Evolutionary conservation across 805 yeast species (phyloP), one percentile per base, ranked within the genome.

Genomic region (Jamesozyma gamospora): DNA sequence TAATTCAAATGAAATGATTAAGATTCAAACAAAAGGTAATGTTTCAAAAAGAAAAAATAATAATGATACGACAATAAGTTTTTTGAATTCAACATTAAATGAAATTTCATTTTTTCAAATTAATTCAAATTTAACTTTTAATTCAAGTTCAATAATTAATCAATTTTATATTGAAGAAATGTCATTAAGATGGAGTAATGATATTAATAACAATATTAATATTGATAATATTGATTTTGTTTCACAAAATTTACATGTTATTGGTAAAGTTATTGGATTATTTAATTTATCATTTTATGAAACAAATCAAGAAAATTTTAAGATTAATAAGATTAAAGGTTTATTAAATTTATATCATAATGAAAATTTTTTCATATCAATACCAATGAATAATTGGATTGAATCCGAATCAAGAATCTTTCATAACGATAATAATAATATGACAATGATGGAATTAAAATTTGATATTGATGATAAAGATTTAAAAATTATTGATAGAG

Each of bases 371-470:
- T 74, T 75, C 52, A 69, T 72, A 5, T 59, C 64, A n/a, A 51
- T 74, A 12, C 62, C 64, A 4, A 49, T 71, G 48, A 51, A 52
- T 9, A 65, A 64, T 6, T 75, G 80, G 80, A 61, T 62, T 18
- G 45, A 48, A n/a, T 63, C 73, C 4, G 55, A 56, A 1, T 70
- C 75, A 4, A 55, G 50, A 29, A 62, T 55, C 11, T 17, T 49
- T n/a, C 49, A 50, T 36, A 44, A 46, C 32, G 41, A 43, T n/a
- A 46, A 46, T 16, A 34, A 30, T 6, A 42, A 41, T 43, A 40
- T 48, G 27, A 52, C 53, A 1, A 52, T 56, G 19, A 58, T 69
- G 44, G 53, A 56, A 14, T 54, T 75, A 1, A 53, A 52, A 28
- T 60, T 74, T 35, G 58, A 52, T 32, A 53, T 75, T 24, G 61